phyloP scores from a whole-genome alignment of 2,329 filamentous ascomycete genomes.

The Epichloe elymi region DNA sequence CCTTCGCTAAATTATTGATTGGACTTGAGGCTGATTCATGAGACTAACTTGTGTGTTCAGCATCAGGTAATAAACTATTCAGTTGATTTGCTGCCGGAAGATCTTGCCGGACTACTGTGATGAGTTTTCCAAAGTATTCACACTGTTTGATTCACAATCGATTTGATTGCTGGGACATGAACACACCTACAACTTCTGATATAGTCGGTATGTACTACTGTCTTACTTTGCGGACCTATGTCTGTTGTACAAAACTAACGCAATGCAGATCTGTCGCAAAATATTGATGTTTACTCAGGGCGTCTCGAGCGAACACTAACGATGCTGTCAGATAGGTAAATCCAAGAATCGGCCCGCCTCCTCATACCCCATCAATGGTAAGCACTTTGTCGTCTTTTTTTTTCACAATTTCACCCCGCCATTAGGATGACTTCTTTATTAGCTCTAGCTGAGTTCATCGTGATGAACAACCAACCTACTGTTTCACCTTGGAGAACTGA shows the following conservation, averaged over 20 bases:
- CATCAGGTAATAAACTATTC: slow-evolving; percentile 21
- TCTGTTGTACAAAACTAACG: background rate
- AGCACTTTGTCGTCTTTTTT: background rate
- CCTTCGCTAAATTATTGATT: slow-evolving; percentile 9
- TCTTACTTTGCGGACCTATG: background rate
- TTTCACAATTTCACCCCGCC: slow-evolving; percentile 11
- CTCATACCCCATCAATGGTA: background rate
- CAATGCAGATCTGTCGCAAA: background rate
- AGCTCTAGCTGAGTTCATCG: slow-evolving; percentile 40
- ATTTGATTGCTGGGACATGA: slow-evolving; percentile 34
- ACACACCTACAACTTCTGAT: slow-evolving; percentile 42
- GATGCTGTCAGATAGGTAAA: background rate
- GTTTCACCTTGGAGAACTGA: slow-evolving; percentile 53
- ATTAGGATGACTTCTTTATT: slow-evolving; percentile 37
- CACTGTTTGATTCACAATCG: slow-evolving; percentile 41
- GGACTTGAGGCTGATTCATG: slow-evolving; percentile 3
- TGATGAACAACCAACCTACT: slow-evolving; percentile 32
- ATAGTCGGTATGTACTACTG: slow-evolving; percentile 20
- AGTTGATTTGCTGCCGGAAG: slow-evolving; percentile 5
- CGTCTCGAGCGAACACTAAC: slow-evolving; percentile 3
- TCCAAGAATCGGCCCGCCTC: background rate
- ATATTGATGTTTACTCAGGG: background rate
- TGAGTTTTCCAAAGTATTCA: slow-evolving; percentile 41
- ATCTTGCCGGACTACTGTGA: slow-evolving; percentile 21
- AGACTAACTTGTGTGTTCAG: slow-evolving; percentile 16